Percentiles rank a stretch among this genome's conserved stretches.
phyloP scores from a whole-genome alignment of 176 grass and related monocot species.

The Raddia guianensis region DNA sequence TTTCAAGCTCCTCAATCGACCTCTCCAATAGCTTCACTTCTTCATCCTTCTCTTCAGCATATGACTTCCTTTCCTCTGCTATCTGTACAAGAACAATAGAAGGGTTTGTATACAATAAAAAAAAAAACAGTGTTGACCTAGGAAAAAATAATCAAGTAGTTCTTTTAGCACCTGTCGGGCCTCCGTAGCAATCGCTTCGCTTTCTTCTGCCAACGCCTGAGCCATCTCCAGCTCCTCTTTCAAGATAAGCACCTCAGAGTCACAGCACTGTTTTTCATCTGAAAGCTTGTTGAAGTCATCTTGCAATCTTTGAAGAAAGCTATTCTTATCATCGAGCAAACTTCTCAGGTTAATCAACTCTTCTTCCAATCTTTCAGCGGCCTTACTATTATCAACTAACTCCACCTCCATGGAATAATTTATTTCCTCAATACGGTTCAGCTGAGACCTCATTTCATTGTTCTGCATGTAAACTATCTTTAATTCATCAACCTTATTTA shows the following conservation, averaged over 20 bases:
- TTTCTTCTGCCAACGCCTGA: slow-evolving; percentile 82
- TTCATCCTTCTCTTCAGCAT: slow-evolving; percentile 91
- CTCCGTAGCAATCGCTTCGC: slow-evolving; percentile 86
- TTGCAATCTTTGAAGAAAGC: slow-evolving; percentile 48
- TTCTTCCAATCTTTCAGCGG: slow-evolving; percentile 57
- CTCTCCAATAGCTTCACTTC: slow-evolving; percentile 86
- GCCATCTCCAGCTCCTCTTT: slow-evolving; percentile 80
- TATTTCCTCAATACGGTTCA: slow-evolving; percentile 46
- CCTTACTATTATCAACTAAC: slow-evolving; percentile 52
- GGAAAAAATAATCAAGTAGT: slow-evolving; percentile 27
- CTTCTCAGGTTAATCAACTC: slow-evolving; percentile 51
- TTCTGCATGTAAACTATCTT: slow-evolving; percentile 59
- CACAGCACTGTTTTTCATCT: slow-evolving; percentile 54
- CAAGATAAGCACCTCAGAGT: slow-evolving; percentile 57
- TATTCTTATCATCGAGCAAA: slow-evolving; percentile 39
- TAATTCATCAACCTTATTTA: slow-evolving; percentile 53
- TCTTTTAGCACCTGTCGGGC: slow-evolving; percentile 68
- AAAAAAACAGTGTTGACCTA: neutral
- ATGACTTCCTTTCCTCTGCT: slow-evolving; percentile 65
- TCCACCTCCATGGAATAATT: slow-evolving; percentile 58
- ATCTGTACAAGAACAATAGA: slow-evolving; percentile 53
- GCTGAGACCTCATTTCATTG: slow-evolving; percentile 59
- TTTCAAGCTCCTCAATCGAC: slow-evolving; percentile 83
- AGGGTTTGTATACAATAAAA: slow-evolving; percentile 20
- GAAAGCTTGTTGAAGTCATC: slow-evolving; percentile 53